Base-by-base conservation (phyloP, 352 stramenopile genomes). In the Thalassiosira hispida region DNA sequence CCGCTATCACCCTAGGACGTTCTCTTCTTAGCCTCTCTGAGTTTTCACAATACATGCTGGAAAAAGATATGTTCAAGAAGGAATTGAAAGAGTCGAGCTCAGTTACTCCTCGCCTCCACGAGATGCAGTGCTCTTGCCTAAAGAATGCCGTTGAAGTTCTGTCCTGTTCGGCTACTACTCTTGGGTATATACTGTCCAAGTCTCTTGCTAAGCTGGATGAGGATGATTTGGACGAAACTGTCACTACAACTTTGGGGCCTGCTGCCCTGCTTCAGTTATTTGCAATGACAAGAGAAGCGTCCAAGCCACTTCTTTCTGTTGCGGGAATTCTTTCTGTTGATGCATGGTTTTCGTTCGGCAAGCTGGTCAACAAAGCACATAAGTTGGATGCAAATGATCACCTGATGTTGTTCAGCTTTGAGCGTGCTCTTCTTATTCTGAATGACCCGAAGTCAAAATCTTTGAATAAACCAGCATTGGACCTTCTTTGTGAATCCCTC, bases 151-250 rank as follows among this genome's bases (percentile, higher is more conserved):
- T 85, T 51, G 60, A 81, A 33, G 59, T 81, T 22, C 67, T 81
- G 16, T 81, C 78, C 11, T 75, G 42, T 25, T 57, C 62, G 27
- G 68, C 72, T 3, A 80, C 29, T 6, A 78, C 38, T 27, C 52
- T 83, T 14, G 14, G 60, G 35, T 73, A 80, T 27, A 83, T 86
- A 57, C 59, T 81, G 69, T 74, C 59, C 1, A 61, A 59, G 11
- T 53, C 44, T 40, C 52, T 83, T 31, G 56, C 79, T 11, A 77
- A 69, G 14, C 38, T 83, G 51, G 79, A 83, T 23, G 79, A 86
- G 57, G 79, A 86, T 49, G 79, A 86, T 57, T 64, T 86, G 35
- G 79, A 80, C 27, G 68, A 83, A 23, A 71, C 60, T 12, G 63
- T 81, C 35, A 25, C 14, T 7, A 70, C 51, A 16, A 42, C 57